Evolutionary conservation across 306 rosid species (phyloP).

Genomic region (Cucumis cinereus): DNA sequence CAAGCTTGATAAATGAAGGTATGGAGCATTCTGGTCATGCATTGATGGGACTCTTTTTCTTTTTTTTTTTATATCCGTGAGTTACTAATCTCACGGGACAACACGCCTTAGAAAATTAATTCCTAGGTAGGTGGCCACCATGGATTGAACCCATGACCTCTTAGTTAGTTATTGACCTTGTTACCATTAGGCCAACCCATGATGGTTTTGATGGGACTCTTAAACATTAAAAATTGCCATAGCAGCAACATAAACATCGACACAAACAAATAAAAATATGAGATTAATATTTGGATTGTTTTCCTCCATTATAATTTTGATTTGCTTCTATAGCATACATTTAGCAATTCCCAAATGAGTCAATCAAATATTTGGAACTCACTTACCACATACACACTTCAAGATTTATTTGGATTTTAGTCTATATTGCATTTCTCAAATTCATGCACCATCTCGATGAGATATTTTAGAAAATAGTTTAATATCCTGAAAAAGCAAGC

Average conservation of each 20-base stretch:
- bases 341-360: background rate
- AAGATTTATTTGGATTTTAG: background rate
- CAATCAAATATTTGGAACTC: background rate
- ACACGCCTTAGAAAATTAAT: too few species aligned
- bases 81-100: too few species aligned
- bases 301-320: too few species aligned
- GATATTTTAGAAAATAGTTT: background rate
- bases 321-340: background rate
- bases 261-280: background rate
- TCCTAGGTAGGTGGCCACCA: too few species aligned
- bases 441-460: background rate
- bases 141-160: too few species aligned
- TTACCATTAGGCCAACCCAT: too few species aligned
- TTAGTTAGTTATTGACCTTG: too few species aligned
- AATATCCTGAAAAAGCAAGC: background rate
- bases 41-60: background rate
- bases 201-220: background rate
- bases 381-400: background rate
- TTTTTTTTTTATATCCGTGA: too few species aligned
- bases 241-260: background rate
- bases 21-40: background rate
- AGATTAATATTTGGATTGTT: too few species aligned
- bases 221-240: background rate
- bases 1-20: background rate
- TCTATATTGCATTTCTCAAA: background rate